Conservation (phyloP, 116 monocot genomes). For the Trichopus zeylanicus region DNA sequence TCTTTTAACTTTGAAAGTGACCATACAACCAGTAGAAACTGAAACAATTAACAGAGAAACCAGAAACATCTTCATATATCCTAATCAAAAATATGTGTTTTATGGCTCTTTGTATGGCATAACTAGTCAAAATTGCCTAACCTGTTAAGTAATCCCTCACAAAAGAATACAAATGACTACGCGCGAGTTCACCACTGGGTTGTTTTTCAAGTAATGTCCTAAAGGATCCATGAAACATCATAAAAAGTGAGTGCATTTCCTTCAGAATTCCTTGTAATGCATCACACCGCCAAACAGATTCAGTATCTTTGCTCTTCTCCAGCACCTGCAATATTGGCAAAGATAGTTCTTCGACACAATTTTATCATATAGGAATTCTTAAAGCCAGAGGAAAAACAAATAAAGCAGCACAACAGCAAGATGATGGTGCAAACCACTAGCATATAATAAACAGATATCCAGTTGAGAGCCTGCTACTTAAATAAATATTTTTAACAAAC, state of each 20-base stretch:
- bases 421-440: no score
- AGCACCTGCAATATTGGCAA: slow-evolving; percentile 40
- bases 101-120: neutral
- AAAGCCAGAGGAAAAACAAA: no score
- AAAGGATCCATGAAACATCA: slow-evolving; percentile 78
- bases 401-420: no score
- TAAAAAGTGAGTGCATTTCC: slow-evolving; percentile 75
- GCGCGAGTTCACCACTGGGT: slow-evolving; percentile 79
- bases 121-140: slow-evolving; percentile 17
- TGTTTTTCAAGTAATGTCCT: slow-evolving; percentile 82
- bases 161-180: slow-evolving; percentile 75
- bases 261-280: slow-evolving; percentile 54
- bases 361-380: no score
- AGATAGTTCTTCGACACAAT: no score
- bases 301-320: slow-evolving; percentile 77
- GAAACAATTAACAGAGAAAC: neutral
- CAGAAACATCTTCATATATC: neutral
- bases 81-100: neutral
- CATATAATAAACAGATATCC: no score
- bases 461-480: no score
- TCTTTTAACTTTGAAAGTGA: neutral
- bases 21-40: neutral
- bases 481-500: no score
- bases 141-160: slow-evolving; percentile 77
- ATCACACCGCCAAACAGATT: slow-evolving; percentile 63